A percentile compares a stretch with the other conserved stretches of the same genome.
These are phyloP conservation scores for Colletotrichum musicola DNA, from an alignment of 2,329 filamentous ascomycete genomes.

Conservation along the genomic window DNA sequence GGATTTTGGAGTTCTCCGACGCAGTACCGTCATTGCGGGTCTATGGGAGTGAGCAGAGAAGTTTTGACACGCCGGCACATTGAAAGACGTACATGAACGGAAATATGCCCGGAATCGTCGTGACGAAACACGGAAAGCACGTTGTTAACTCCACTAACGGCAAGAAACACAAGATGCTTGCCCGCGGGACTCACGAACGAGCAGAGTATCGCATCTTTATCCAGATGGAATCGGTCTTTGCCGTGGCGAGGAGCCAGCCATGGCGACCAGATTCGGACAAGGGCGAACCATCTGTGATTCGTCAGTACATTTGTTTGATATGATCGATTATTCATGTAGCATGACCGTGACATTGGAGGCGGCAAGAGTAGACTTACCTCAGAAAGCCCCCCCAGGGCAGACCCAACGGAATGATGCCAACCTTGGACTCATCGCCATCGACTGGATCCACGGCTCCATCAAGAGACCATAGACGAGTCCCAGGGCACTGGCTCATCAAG, in stretches of 20 bases:
- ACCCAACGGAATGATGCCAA: conserved; percentile 70
- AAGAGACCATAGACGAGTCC: conserved; percentile 79
- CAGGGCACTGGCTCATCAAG: conserved; percentile 74
- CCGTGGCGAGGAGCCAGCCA: conserved; percentile 95
- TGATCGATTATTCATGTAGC: neutral
- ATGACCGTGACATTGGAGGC: neutral
- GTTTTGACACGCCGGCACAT: neutral
- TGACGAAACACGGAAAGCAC: conserved; percentile 78
- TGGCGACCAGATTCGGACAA: conserved; percentile 82
- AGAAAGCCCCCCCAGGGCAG: conserved; percentile 69
- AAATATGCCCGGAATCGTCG: conserved; percentile 73
- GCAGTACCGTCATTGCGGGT: conserved; percentile 75
- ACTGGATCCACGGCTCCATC: conserved; percentile 68
- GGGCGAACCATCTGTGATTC: conserved; percentile 77
- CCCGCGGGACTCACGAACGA: conserved; percentile 82
- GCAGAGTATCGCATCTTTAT: conserved; percentile 82
- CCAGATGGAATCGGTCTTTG: conserved; percentile 72
- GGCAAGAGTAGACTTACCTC: conserved; percentile 54
- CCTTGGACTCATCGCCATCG: conserved; percentile 68
- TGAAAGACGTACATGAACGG: conserved; percentile 70
- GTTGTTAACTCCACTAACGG: conserved; percentile 79
- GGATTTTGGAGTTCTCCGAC: conserved; percentile 68
- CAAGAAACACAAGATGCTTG: conserved; percentile 81
- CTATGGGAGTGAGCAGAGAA: conserved; percentile 50
- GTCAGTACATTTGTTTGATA: conserved; percentile 35